phyloP scores from a whole-genome alignment of 768 basidiomycete genomes.

The Kwoniella sp. region DNA sequence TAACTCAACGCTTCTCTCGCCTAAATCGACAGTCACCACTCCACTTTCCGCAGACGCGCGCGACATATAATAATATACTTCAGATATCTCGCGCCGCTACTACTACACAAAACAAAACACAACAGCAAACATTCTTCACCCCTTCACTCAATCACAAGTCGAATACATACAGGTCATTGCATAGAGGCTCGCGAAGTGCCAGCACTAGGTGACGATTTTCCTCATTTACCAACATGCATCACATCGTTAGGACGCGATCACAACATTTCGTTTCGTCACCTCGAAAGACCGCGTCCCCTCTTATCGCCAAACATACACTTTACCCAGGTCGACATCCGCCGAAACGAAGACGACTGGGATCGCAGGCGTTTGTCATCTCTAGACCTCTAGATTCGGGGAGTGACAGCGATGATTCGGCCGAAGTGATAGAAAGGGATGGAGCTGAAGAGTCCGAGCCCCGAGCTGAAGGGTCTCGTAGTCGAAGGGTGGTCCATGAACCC shows the following conservation, averaged over 20 bases:
- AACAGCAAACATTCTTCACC: background rate
- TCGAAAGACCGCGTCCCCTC: slow-evolving; percentile 29
- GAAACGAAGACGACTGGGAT: slow-evolving; percentile 36
- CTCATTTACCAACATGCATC: slow-evolving; percentile 26
- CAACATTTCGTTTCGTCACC: slow-evolving; percentile 47
- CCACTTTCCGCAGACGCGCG: too few species aligned
- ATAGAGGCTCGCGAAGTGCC: background rate
- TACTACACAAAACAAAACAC: background rate
- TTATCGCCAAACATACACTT: slow-evolving; percentile 30
- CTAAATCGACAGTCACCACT: too few species aligned
- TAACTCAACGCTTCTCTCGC: too few species aligned
- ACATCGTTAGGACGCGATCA: slow-evolving; percentile 35
- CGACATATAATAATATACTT: too few species aligned
- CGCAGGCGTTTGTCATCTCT: slow-evolving; percentile 22
- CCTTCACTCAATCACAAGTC: background rate
- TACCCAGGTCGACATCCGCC: slow-evolving; percentile 22
- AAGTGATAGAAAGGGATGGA: slow-evolving; percentile 9
- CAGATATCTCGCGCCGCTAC: too few species aligned
- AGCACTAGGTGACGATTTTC: background rate
- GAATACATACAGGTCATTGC: background rate
- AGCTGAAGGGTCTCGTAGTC: slow-evolving; percentile 6
- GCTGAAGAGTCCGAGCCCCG: background rate
- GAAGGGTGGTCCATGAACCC: slow-evolving; percentile 14
- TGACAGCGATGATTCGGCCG: slow-evolving; percentile 5
- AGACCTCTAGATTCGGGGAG: slow-evolving; percentile 11